Conservation (phyloP, 352 stramenopile species). For the Phytophthora meadii region DNA sequence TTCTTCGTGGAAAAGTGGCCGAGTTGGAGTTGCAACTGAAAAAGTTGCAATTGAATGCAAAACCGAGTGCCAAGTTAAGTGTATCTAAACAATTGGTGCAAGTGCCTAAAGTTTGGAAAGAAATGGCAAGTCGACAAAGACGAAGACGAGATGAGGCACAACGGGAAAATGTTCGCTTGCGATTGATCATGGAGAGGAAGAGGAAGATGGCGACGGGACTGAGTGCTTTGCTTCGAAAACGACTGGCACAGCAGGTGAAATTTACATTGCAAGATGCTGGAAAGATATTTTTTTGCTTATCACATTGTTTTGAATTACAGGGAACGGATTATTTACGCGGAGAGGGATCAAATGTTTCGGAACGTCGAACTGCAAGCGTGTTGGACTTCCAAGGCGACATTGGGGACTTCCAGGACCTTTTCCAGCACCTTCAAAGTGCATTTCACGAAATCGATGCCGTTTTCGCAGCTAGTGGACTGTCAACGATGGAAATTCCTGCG, state of each 20-base stretch:
- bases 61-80: neutral
- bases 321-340: conserved; percentile 7
- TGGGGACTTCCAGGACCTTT: conserved; percentile 42
- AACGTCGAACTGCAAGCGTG: conserved; percentile 14
- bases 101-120: conserved; percentile 28
- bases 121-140: conserved; percentile 26
- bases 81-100: neutral
- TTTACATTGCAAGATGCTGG: neutral
- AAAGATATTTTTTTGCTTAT: neutral
- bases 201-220: conserved; percentile 32
- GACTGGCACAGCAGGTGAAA: conserved; percentile 34
- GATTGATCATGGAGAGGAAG: conserved; percentile 35
- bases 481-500: conserved; percentile 16
- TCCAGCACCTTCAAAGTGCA: conserved; percentile 39
- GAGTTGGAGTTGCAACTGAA: conserved; percentile 58
- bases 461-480: conserved; percentile 32
- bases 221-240: conserved; percentile 28
- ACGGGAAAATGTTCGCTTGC: conserved; percentile 39
- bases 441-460: conserved; percentile 44
- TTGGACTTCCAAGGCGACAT: conserved; percentile 40
- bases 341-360: conserved; percentile 1
- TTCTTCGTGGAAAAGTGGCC: conserved; percentile 71
- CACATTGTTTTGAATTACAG: conserved; percentile 1
- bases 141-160: conserved; percentile 26
- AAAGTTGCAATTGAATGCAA: conserved; percentile 30